phyloP scores from a whole-genome alignment of 139 green algal species.

The Auxenochlorella pyrenoidosa region DNA sequence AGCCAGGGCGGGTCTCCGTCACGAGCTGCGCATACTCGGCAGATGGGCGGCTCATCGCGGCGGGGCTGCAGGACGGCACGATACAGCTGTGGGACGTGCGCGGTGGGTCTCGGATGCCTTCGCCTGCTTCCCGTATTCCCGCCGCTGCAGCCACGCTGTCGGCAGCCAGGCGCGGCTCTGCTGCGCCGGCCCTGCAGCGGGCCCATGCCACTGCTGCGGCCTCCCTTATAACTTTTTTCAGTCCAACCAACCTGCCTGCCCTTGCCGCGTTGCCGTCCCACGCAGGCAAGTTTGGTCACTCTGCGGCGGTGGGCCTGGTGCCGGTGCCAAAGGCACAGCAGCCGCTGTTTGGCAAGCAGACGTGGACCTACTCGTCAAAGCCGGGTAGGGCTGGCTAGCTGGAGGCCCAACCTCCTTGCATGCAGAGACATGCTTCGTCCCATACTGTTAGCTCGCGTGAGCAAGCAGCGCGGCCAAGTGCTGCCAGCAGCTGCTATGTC shows the following conservation, averaged over 20 bases:
- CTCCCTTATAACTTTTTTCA: no score
- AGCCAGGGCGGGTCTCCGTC: conserved; percentile 74
- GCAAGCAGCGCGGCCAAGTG: no score
- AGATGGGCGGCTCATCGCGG: conserved; percentile 82
- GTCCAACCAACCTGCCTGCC: not conserved
- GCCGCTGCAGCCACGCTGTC: no score
- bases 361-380: conserved; percentile 79
- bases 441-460: no score
- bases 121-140: no score
- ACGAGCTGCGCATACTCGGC: conserved; percentile 79
- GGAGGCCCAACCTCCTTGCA: not conserved
- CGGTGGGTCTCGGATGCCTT: conserved; percentile 36
- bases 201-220: not conserved
- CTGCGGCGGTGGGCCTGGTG: conserved; percentile 77
- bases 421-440: not conserved
- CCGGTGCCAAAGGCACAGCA: conserved; percentile 73
- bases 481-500: no score
- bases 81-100: conserved; percentile 88
- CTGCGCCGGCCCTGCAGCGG: no score
- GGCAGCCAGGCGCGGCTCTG: no score
- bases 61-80: conserved; percentile 88
- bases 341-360: conserved; percentile 68
- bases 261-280: not conserved
- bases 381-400: not conserved
- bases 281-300: conserved; percentile 83